These are phyloP conservation scores for Vigna reflexopilosa DNA, from an alignment of 306 rosid species.

Conservation along the genomic window DNA sequence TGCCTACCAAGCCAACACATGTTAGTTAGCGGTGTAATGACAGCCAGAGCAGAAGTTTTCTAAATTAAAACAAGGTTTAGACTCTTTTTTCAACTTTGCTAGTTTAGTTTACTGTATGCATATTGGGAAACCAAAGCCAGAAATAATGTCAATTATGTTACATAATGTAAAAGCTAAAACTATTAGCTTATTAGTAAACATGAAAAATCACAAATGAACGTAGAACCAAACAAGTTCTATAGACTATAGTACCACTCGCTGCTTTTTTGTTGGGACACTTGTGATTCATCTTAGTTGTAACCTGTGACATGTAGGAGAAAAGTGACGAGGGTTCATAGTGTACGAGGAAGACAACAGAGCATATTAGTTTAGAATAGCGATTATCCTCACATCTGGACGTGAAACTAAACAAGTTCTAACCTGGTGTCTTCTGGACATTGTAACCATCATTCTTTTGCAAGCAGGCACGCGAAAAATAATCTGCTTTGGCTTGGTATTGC, in stretches of 20 bases:
- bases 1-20: conserved; percentile 46
- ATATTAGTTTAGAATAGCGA: not conserved
- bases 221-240: not conserved
- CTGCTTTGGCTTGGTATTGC: conserved; percentile 90
- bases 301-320: conserved; percentile 43
- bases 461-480: conserved; percentile 82
- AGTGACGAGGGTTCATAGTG: conserved; percentile 4
- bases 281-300: conserved; percentile 42
- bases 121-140: not conserved
- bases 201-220: not conserved
- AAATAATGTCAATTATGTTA: not conserved
- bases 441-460: conserved; percentile 85
- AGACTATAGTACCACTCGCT: conserved; percentile 46
- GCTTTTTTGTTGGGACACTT: conserved; percentile 41
- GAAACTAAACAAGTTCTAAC: conserved; percentile 43
- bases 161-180: not conserved
- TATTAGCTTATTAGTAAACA: not conserved
- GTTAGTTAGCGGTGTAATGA: conserved; percentile 15
- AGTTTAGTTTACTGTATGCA: not conserved
- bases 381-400: too few relatives aligned
- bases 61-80: not conserved
- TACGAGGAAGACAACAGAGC: conserved; percentile 2
- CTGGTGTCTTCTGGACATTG: conserved; percentile 75
- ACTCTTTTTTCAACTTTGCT: conserved; percentile 10
- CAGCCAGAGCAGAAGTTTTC: conserved; percentile 1